Evolutionary conservation across 176 grass and related monocot species (phyloP).

Genomic region (Poa annua): DNA sequence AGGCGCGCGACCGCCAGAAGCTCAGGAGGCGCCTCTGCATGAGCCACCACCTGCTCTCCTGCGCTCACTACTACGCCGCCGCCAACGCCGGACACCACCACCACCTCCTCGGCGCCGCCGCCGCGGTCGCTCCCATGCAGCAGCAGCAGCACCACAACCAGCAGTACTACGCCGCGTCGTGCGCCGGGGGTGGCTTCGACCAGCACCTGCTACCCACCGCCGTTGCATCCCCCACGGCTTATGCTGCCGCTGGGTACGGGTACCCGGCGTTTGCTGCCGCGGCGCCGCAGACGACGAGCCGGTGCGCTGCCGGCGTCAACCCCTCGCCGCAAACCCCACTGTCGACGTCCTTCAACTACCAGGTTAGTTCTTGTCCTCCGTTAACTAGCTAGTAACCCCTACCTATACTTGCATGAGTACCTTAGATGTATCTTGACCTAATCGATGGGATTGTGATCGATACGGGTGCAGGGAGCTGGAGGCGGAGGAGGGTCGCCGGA

Average conservation of each 20-base stretch:
- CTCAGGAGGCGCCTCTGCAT: slow-evolving; percentile 81
- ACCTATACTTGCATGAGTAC: too few relatives aligned
- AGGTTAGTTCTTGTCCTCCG: slow-evolving; percentile 17
- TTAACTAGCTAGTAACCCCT: too few relatives aligned
- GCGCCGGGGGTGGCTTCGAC: slow-evolving; percentile 17
- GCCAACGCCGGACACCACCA: slow-evolving; percentile 23
- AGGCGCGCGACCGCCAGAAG: slow-evolving; percentile 92
- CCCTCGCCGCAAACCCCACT: slow-evolving; percentile 21
- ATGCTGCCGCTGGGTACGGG: slow-evolving; percentile 10
- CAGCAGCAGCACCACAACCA: neutral
- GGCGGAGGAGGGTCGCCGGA: neutral
- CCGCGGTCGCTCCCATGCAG: neutral
- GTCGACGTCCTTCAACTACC: neutral
- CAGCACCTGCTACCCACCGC: slow-evolving; percentile 16
- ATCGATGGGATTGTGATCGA: too few relatives aligned
- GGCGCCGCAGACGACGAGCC: neutral
- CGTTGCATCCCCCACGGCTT: slow-evolving; percentile 7
- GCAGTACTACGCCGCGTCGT: neutral
- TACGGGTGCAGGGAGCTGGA: neutral
- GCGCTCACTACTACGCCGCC: slow-evolving; percentile 42
- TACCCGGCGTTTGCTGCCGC: slow-evolving; percentile 17
- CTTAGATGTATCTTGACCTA: too few relatives aligned
- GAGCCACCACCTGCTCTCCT: slow-evolving; percentile 63
- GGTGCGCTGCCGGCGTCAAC: slow-evolving; percentile 1
- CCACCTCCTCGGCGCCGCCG: neutral